A percentile compares a stretch with the other conserved stretches of the same genome.
Conservation (phyloP, 2,329 filamentous ascomycete genomes). For the Alternaria longipes region DNA sequence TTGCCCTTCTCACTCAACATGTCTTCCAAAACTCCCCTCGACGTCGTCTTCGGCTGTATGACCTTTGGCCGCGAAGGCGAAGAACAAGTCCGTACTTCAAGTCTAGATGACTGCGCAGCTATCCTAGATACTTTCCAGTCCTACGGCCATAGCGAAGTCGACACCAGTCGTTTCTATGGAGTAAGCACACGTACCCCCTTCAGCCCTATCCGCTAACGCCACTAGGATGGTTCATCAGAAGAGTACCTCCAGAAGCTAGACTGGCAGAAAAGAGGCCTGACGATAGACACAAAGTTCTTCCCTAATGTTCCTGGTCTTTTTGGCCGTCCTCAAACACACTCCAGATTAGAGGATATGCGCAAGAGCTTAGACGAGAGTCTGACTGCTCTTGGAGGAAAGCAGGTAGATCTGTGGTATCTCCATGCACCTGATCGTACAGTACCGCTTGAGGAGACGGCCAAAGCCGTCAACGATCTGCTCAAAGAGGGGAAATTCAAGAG, state of each 20-base stretch:
- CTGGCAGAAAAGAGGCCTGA: constrained; percentile 52
- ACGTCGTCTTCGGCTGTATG: constrained; percentile 52
- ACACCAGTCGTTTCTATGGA: constrained; percentile 53
- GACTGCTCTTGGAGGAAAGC: constrained; percentile 48
- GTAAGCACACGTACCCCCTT: not conserved
- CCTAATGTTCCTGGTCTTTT: constrained; percentile 39
- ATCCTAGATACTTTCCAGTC: constrained; percentile 45
- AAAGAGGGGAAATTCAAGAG: constrained; percentile 57
- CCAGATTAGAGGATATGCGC: constrained; percentile 38
- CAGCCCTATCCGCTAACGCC: not conserved
- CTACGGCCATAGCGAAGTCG: constrained; percentile 47
- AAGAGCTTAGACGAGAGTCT: constrained; percentile 50
- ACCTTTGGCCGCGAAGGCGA: constrained; percentile 43
- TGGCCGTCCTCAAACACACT: constrained; percentile 32
- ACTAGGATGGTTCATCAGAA: constrained; percentile 45
- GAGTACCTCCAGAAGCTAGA: constrained; percentile 55
- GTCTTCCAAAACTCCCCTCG: constrained; percentile 29
- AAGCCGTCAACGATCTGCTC: constrained; percentile 58
- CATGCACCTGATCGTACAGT: constrained; percentile 57
- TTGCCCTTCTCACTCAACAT: not conserved
- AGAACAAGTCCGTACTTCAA: constrained; percentile 31
- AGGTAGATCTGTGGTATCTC: constrained; percentile 57
- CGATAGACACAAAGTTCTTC: constrained; percentile 57
- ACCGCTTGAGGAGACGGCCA: constrained; percentile 58
- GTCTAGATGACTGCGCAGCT: constrained; percentile 23